A percentile compares a stretch with the other conserved stretches of the same genome.
Evolutionary conservation across 148 eudicot species (phyloP).

Genomic region (Rhododendron simsii): DNA sequence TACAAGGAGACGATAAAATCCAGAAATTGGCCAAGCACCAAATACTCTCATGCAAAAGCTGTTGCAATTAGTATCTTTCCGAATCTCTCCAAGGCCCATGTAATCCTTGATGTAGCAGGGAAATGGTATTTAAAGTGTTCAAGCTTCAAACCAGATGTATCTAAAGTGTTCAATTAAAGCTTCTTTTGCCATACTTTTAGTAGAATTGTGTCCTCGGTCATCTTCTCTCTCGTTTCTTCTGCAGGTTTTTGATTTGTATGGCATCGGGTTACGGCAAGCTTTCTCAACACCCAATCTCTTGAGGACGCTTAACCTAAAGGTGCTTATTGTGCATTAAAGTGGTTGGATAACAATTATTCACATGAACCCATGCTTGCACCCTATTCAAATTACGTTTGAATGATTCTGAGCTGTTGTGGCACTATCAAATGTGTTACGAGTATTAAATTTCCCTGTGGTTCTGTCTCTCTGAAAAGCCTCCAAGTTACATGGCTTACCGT

Average conservation of each 20-base stretch:
- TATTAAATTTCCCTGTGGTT: background rate
- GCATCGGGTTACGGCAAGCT: conserved; percentile 72
- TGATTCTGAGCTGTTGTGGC: background rate
- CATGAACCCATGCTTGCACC: background rate
- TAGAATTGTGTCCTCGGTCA: background rate
- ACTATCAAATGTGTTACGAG: background rate
- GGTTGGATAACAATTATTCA: background rate
- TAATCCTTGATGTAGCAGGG: too few relatives aligned
- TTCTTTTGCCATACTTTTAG: background rate
- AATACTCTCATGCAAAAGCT: too few relatives aligned
- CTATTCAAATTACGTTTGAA: too few relatives aligned
- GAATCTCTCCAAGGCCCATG: too few relatives aligned
- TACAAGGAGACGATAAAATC: too few relatives aligned
- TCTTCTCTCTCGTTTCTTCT: background rate
- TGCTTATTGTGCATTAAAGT: conserved; percentile 18
- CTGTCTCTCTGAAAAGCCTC: background rate
- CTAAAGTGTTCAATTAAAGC: background rate
- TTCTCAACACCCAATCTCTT: conserved; percentile 56
- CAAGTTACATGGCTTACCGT: background rate
- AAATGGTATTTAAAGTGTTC: too few relatives aligned
- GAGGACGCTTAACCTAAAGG: conserved; percentile 66
- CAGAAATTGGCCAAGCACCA: too few relatives aligned
- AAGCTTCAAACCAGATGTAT: background rate
- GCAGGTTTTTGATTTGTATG: conserved; percentile 49
- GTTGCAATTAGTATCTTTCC: too few relatives aligned